Evolutionary conservation across 2,329 filamentous ascomycete genomes (phyloP).

Genomic region (Fusarium dlaminii): DNA sequence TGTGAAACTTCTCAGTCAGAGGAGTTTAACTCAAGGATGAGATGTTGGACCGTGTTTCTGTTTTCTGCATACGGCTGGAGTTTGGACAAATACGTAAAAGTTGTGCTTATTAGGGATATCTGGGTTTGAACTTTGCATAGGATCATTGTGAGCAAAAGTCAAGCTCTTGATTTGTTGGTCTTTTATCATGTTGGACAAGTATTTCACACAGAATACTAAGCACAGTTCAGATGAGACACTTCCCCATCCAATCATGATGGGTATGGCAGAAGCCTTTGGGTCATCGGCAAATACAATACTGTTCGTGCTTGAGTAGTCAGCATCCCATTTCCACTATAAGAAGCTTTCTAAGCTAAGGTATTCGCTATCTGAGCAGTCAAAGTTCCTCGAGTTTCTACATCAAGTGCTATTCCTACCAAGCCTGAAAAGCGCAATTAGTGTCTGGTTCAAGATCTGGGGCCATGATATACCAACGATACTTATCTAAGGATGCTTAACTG

Average conservation of each 20-base stretch:
- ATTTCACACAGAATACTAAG: neutral
- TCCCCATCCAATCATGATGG: neutral
- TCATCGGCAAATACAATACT: neutral
- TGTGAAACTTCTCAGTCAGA: neutral
- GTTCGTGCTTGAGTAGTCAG: neutral
- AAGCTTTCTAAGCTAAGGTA: neutral
- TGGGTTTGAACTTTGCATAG: neutral
- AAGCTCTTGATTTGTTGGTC: neutral
- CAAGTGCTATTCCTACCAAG: neutral
- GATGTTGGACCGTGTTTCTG: neutral
- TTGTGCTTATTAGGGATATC: neutral
- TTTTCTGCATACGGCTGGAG: neutral
- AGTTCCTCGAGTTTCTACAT: neutral
- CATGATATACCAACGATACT: neutral
- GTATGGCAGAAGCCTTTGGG: neutral
- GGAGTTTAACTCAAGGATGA: neutral
- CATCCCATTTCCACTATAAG: neutral
- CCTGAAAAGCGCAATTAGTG: neutral
- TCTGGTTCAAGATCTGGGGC: neutral
- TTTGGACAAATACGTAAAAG: neutral
- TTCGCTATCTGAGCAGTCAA: neutral
- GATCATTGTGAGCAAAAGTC: neutral
- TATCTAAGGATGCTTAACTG: neutral
- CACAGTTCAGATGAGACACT: neutral
- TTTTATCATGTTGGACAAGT: neutral